A percentile compares a stretch with the other conserved stretches of the same genome.
phyloP scores from a whole-genome alignment of 257 asterid species.

The Solanum verrucosum region DNA sequence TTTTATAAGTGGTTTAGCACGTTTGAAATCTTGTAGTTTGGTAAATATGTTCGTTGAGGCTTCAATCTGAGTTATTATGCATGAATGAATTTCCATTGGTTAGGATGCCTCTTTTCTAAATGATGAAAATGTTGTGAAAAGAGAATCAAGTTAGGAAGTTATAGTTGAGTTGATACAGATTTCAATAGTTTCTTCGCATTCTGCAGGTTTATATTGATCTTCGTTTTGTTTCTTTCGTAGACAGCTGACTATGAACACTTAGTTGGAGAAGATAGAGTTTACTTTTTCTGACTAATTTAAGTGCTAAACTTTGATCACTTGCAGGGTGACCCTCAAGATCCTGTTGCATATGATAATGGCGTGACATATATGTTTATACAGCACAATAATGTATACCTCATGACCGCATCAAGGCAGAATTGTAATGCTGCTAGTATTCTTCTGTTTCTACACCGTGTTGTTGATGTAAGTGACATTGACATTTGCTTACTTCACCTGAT shows the following conservation, averaged over 20 bases:
- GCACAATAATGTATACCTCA: slow-evolving; percentile 93
- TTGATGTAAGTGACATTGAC: slow-evolving; percentile 69
- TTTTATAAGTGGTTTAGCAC: neutral
- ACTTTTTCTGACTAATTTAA: neutral
- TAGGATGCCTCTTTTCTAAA: neutral
- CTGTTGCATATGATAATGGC: slow-evolving; percentile 83
- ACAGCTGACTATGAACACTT: neutral
- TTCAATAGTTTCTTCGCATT: neutral
- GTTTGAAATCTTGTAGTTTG: neutral
- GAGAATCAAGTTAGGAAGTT: neutral
- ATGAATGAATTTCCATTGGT: neutral
- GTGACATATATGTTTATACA: slow-evolving; percentile 92
- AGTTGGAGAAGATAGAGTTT: neutral
- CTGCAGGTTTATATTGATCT: neutral
- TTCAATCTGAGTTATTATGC: neutral
- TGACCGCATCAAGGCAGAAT: slow-evolving; percentile 95
- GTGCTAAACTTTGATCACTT: neutral
- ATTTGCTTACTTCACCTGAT: neutral
- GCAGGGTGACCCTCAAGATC: slow-evolving; percentile 96
- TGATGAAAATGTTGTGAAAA: neutral
- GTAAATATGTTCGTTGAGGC: neutral
- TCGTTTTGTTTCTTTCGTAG: neutral
- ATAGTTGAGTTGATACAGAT: neutral
- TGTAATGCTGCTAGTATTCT: slow-evolving; percentile 98
- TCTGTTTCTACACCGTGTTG: slow-evolving; percentile 91